Evolutionary conservation across 495 filamentous ascomycete genomes (phyloP).

Genomic region (Lasiosphaeria hispida): DNA sequence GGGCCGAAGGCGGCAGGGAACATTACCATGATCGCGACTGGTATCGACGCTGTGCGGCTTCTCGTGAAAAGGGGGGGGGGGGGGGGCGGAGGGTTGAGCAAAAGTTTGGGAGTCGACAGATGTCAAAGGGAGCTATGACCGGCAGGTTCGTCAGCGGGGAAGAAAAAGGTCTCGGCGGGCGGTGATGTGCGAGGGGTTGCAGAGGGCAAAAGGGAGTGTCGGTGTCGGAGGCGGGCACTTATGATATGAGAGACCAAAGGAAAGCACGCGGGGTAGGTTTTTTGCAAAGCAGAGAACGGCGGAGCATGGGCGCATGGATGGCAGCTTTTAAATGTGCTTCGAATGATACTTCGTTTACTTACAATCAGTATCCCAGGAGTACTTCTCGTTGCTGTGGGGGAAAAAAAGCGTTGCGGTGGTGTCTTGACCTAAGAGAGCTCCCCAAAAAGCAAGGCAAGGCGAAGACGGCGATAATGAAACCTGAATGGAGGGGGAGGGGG

Average conservation of each 20-base stretch:
- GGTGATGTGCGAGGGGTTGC: not conserved
- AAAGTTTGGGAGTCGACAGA: too few species aligned
- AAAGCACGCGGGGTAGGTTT: slow-evolving; percentile 14
- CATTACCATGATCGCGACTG: slow-evolving; percentile 12
- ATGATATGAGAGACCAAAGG: slow-evolving; percentile 4
- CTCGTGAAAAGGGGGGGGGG: not conserved
- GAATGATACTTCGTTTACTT: not conserved
- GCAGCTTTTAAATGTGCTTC: not conserved
- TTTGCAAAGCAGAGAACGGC: slow-evolving; percentile 16
- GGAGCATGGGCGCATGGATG: not conserved
- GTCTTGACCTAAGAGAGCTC: not conserved
- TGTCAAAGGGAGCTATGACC: too few species aligned
- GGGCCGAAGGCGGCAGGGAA: not conserved
- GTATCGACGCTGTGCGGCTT: not conserved
- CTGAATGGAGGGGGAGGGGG: slow-evolving; percentile 27
- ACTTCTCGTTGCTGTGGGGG: not conserved
- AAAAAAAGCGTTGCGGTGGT: slow-evolving; percentile 5
- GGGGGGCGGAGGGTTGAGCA: too few species aligned
- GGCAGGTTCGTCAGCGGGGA: not conserved
- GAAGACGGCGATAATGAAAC: slow-evolving; percentile 23
- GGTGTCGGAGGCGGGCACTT: slow-evolving; percentile 8
- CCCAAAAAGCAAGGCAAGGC: slow-evolving; percentile 2
- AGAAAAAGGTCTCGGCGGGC: not conserved
- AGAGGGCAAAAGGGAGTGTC: slow-evolving; percentile 1
- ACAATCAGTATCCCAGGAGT: not conserved